phyloP scores from a whole-genome alignment of 1,284 basidiomycete genomes.

The Cutaneotrichosporon daszewskae region DNA sequence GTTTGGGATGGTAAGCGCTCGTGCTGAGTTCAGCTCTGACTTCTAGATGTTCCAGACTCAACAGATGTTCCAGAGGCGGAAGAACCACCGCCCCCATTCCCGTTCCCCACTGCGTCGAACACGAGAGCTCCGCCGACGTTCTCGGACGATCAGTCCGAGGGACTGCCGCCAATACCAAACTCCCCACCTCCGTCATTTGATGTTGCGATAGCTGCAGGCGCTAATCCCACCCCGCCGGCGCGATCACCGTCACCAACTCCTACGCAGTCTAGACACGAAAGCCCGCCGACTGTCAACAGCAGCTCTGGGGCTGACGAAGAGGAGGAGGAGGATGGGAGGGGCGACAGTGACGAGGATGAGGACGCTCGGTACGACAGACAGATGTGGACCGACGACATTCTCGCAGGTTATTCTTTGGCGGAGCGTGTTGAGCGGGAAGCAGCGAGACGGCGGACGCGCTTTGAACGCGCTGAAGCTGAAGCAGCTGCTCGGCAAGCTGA shows the following conservation, averaged over 20 bases:
- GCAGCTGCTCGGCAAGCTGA: background rate
- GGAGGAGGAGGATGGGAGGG: background rate
- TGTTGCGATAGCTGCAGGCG: background rate
- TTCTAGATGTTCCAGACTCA: background rate
- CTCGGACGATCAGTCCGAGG: background rate
- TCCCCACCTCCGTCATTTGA: conserved; percentile 39
- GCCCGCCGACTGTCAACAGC: background rate
- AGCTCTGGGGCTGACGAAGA: too few relatives aligned
- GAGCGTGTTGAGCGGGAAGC: conserved; percentile 37
- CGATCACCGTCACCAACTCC: background rate
- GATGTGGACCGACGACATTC: conserved; percentile 41
- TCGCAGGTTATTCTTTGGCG: conserved; percentile 37
- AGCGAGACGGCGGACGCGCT: background rate
- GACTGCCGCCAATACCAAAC: conserved; percentile 7
- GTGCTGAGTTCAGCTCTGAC: background rate
- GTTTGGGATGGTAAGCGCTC: conserved; percentile 41
- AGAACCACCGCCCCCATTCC: conserved; percentile 42
- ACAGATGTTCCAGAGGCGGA: conserved; percentile 33
- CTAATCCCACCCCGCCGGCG: background rate
- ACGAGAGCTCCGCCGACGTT: conserved; percentile 30
- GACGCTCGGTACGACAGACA: conserved; percentile 32
- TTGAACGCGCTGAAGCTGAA: background rate
- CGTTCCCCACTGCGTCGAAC: conserved; percentile 31
- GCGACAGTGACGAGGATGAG: conserved; percentile 3
- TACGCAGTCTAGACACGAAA: too few relatives aligned